Evolutionary conservation across 495 filamentous ascomycete species (phyloP).

Genomic region (Neurospora tetraspora): DNA sequence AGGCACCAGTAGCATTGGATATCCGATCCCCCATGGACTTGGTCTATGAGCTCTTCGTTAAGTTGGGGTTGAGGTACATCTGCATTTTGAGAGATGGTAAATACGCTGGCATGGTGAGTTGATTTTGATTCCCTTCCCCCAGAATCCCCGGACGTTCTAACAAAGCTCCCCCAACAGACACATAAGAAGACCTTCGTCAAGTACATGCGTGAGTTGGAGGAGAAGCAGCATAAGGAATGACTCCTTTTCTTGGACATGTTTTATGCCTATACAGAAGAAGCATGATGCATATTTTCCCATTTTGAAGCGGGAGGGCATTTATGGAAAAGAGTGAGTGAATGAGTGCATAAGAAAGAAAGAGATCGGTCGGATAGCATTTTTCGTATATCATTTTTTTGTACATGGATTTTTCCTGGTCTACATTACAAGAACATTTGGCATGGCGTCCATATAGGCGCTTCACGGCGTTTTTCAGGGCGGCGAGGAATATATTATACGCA

Average conservation of each 20-base stretch:
- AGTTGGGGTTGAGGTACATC: constrained; percentile 84
- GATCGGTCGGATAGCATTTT: background rate
- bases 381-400: background rate
- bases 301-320: background rate
- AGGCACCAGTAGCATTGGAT: constrained; percentile 80
- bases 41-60: constrained; percentile 95
- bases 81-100: constrained; percentile 77
- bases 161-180: constrained; percentile 28
- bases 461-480: background rate
- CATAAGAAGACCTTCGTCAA: constrained; percentile 98
- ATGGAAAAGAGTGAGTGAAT: background rate
- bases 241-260: background rate
- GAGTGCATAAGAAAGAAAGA: background rate
- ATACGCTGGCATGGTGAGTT: constrained; percentile 75
- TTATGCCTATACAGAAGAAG: background rate
- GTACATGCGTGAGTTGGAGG: constrained; percentile 75
- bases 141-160: constrained; percentile 11
- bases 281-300: background rate
- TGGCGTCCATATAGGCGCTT: background rate
- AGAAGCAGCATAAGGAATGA: constrained; percentile 33
- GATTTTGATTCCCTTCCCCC: background rate
- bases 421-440: background rate
- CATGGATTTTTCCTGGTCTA: background rate
- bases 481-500: background rate
- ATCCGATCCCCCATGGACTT: constrained; percentile 87